These are phyloP conservation scores for Coniochaeta sp. DNA, from an alignment of 2,329 filamentous ascomycete species.

Conservation along the genomic window DNA sequence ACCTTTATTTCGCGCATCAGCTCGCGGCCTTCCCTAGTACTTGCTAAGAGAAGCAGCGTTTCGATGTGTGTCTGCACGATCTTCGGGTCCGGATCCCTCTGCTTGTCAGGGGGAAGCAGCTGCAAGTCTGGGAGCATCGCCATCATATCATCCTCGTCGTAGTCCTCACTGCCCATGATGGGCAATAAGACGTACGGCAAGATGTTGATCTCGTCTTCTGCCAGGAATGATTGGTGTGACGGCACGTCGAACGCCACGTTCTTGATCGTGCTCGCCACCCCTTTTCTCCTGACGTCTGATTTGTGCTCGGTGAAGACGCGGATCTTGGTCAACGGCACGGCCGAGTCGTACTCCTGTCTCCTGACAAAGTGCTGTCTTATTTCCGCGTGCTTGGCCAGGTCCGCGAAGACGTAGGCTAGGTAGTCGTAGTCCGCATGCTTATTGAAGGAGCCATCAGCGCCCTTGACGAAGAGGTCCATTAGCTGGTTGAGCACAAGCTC, in stretches of 20 bases:
- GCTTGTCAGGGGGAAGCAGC: constrained; percentile 81
- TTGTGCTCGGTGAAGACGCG: constrained; percentile 90
- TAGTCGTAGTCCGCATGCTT: constrained; percentile 84
- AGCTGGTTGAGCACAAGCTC: constrained; percentile 78
- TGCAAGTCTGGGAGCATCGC: constrained; percentile 87
- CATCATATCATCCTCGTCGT: constrained; percentile 76
- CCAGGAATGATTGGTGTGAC: constrained; percentile 64
- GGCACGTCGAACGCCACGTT: constrained; percentile 81
- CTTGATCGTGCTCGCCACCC: constrained; percentile 95
- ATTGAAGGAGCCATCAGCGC: constrained; percentile 76
- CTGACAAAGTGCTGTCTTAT: constrained; percentile 69
- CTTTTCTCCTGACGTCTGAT: constrained; percentile 75
- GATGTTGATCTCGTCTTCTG: constrained; percentile 67
- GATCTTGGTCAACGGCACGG: constrained; percentile 87
- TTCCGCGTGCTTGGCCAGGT: constrained; percentile 75
- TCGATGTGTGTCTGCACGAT: constrained; percentile 87
- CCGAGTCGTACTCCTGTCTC: constrained; percentile 66
- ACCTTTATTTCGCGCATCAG: constrained; percentile 69
- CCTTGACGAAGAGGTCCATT: constrained; percentile 93
- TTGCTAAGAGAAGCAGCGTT: constrained; percentile 76
- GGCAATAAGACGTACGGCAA: constrained; percentile 85
- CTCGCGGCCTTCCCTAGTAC: constrained; percentile 68
- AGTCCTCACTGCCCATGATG: constrained; percentile 82
- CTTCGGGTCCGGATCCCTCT: constrained; percentile 66
- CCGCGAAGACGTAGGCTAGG: constrained; percentile 87